These are phyloP conservation scores for Secale cereale DNA, from an alignment of 176 grass and related monocot species.

Conservation along the genomic window DNA sequence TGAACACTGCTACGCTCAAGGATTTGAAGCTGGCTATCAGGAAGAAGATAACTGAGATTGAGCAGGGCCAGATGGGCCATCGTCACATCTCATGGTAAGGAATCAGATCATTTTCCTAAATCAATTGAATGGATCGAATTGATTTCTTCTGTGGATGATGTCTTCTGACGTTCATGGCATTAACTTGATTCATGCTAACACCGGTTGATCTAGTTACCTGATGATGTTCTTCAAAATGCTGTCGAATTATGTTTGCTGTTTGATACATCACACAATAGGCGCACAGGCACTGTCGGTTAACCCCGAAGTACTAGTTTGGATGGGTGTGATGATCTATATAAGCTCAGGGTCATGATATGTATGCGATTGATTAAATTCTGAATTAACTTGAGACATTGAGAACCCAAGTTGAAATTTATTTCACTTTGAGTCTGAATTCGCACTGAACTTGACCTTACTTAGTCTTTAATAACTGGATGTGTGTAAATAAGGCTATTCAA, in stretches of 20 bases:
- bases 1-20: conserved; percentile 72
- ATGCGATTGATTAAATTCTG: not conserved
- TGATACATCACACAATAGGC: not conserved
- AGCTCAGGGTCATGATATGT: not conserved
- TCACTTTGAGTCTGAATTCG: not conserved
- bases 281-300: not conserved
- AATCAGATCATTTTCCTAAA: not conserved
- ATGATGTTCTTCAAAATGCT: not conserved
- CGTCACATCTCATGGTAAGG: conserved; percentile 87
- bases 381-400: not conserved
- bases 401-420: not conserved
- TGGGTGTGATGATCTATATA: not conserved
- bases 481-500: not conserved
- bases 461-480: not conserved
- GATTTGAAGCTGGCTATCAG: conserved; percentile 79
- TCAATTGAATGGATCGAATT: not conserved
- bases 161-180: not conserved
- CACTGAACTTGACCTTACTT: not conserved
- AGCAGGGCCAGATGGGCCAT: conserved; percentile 78
- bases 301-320: not conserved
- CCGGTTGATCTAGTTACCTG: not conserved
- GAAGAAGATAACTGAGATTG: conserved; percentile 84
- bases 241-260: not conserved
- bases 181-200: not conserved
- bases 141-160: not conserved